A percentile compares a stretch with the other conserved stretches of the same genome.
phyloP scores from a whole-genome alignment of 768 basidiomycete species.

The Sporobolomyces pararoseus region DNA sequence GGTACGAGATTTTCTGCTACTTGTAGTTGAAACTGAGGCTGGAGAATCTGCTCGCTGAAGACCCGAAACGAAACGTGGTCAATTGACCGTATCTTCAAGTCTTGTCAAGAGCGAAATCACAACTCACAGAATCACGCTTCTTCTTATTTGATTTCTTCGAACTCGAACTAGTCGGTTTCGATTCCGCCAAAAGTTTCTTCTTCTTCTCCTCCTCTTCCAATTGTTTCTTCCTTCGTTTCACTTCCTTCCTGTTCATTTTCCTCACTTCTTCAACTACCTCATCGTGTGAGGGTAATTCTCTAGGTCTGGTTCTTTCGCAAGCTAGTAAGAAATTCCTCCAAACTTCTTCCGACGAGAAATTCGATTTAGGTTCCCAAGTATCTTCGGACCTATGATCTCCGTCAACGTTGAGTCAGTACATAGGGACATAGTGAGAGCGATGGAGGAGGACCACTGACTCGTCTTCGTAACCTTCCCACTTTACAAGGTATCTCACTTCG shows the following conservation, averaged over 20 bases:
- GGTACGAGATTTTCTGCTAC: not conserved
- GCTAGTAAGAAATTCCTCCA: not conserved
- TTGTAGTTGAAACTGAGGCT: not conserved
- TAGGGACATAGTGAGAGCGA: too few relatives aligned
- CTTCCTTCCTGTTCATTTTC: not conserved
- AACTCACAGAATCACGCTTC: too few relatives aligned
- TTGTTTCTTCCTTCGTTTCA: not conserved
- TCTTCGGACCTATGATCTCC: not conserved
- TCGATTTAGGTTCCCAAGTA: conserved; percentile 3
- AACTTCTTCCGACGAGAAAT: not conserved
- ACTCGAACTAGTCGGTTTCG: too few relatives aligned
- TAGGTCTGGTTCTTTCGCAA: not conserved
- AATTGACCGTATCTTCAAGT: too few relatives aligned
- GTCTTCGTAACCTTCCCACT: conserved; percentile 6
- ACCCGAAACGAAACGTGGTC: too few relatives aligned
- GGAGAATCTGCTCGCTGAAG: not conserved
- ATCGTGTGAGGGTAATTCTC: not conserved
- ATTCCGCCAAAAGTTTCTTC: not conserved
- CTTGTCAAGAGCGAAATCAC: too few relatives aligned
- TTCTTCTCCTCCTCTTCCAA: not conserved
- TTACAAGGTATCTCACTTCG: conserved; percentile 2
- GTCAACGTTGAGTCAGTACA: too few relatives aligned
- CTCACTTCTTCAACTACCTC: not conserved
- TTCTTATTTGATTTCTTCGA: too few relatives aligned
- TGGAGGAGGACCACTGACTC: too few relatives aligned